Evolutionary conservation across 2,329 filamentous ascomycete species (phyloP), one percentile per base, ranked within the genome.

Genomic region (Aspergillus pseudotamarii): DNA sequence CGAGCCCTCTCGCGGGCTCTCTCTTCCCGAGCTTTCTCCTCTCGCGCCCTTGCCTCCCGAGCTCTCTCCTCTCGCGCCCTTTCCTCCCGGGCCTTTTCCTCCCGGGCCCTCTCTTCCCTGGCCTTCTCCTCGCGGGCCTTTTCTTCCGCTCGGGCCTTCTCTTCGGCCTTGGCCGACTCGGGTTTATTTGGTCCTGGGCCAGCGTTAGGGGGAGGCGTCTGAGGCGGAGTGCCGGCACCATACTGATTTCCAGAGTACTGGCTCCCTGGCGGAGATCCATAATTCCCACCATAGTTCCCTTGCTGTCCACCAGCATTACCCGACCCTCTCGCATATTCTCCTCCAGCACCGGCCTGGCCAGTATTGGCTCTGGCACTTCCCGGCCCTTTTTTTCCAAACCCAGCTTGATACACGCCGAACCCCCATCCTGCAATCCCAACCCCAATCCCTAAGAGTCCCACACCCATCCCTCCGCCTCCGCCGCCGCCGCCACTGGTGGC

Each of bases 381-480:
- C 60, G 75, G 72, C 34, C 73, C 68, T 60, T 69, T 55, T 23
- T 14, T 23, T 11, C 51, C 51, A 26, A 34, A 50, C 5, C 60
- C 82, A 12, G 75, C 81, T 73, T 90, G 88, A 63, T 84, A 87
- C 72, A 88, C 86, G 19, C 91, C 91, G 69, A 89, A 82, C 2
- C 89, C 87, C 93, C 93, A 97, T 4, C 91, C 92, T 10, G 87
- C 89, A 32, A 95, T 80, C 6, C 89, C 93, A 30, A 96, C 89
- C 6, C 87, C 88, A 16, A 92, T 77, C 30, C 93, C 83, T 34
- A 97, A 80, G 66, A 95, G 78, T 36, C 90, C 78, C 73, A 96
- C 88, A 8, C 90, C 91, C 71, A 89, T 85, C 55, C 90, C 91
- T 11, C 90, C 91, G 9, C 90, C 91, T 2, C 26, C 32, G 12